A percentile compares a stretch with the other conserved stretches of the same genome.
Conservation (phyloP, 2,329 filamentous ascomycete species). For the Ophioceras dolichostomum region DNA sequence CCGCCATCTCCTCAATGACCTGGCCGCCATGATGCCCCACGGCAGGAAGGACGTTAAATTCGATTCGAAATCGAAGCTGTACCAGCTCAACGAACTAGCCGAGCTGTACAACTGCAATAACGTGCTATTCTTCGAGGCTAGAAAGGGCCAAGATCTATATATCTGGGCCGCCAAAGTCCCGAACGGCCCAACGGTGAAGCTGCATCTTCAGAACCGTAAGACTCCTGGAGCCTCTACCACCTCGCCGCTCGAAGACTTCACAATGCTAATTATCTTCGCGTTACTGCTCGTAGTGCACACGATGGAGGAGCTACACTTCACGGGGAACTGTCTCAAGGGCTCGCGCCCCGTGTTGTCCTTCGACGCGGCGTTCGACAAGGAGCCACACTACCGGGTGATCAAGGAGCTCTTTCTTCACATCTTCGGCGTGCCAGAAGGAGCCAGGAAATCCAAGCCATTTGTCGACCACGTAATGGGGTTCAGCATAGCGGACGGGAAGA, state of each 20-base stretch:
- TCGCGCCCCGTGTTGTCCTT: conserved; percentile 86
- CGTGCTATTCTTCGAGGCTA: conserved; percentile 86
- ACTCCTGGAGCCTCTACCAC: too few relatives aligned
- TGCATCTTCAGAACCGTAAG: conserved; percentile 51
- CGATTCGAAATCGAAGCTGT: conserved; percentile 84
- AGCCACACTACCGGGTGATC: conserved; percentile 69
- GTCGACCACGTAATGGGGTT: conserved; percentile 92
- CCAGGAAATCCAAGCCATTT: conserved; percentile 88
- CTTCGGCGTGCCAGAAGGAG: conserved; percentile 83
- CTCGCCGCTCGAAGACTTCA: background rate
- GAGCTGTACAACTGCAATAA: conserved; percentile 82
- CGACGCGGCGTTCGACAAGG: conserved; percentile 71
- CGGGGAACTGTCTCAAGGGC: conserved; percentile 92
- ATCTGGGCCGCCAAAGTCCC: conserved; percentile 87
- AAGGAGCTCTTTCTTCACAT: conserved; percentile 84
- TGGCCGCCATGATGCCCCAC: conserved; percentile 81
- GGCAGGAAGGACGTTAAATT: conserved; percentile 92
- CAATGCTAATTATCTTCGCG: conserved; percentile 8
- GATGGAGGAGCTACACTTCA: conserved; percentile 94
- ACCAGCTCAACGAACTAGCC: conserved; percentile 63
- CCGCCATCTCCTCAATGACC: conserved; percentile 82
- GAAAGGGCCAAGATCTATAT: conserved; percentile 91
- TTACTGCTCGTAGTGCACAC: conserved; percentile 91
- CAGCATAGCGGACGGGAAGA: conserved; percentile 80
- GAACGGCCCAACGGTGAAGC: conserved; percentile 49